Evolutionary conservation across 768 basidiomycete species (phyloP).

Genomic region (Boletus sp.): DNA sequence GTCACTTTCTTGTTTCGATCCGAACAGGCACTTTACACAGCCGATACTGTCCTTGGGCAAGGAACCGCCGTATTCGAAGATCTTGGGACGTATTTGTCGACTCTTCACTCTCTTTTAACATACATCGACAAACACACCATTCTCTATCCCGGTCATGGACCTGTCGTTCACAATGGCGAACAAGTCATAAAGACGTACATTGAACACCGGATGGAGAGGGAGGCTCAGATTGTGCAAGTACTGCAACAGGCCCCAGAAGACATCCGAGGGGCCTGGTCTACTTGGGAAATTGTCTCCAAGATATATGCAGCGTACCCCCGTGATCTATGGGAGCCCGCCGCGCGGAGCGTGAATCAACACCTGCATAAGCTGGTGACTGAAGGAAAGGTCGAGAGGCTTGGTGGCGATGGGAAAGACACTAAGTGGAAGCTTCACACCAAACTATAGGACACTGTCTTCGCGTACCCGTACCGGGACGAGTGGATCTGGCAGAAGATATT

Average conservation of each 20-base stretch:
- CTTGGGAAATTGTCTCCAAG: constrained; percentile 58
- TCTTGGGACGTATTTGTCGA: constrained; percentile 63
- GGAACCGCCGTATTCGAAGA: constrained; percentile 90
- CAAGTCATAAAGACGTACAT: constrained; percentile 69
- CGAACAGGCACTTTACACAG: constrained; percentile 80
- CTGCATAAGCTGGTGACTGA: constrained; percentile 70
- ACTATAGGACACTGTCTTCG: constrained; percentile 1
- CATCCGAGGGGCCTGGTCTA: constrained; percentile 43
- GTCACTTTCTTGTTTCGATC: constrained; percentile 66
- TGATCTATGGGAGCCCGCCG: constrained; percentile 68
- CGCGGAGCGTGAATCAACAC: constrained; percentile 66
- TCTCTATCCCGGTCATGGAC: constrained; percentile 91
- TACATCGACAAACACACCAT: constrained; percentile 40
- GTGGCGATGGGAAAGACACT: constrained; percentile 50
- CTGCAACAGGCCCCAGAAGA: constrained; percentile 36
- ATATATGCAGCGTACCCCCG: constrained; percentile 75
- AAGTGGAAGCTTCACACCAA: constrained; percentile 41
- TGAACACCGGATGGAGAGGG: constrained; percentile 75
- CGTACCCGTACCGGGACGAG: neutral
- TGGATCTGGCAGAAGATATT: neutral
- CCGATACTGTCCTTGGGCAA: constrained; percentile 87
- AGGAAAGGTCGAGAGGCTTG: constrained; percentile 47
- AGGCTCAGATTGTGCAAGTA: constrained; percentile 66
- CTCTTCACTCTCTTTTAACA: constrained; percentile 55
- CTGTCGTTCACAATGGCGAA: constrained; percentile 62